phyloP scores from a whole-genome alignment of 1,284 basidiomycete species.

The Meira miltonrushii region DNA sequence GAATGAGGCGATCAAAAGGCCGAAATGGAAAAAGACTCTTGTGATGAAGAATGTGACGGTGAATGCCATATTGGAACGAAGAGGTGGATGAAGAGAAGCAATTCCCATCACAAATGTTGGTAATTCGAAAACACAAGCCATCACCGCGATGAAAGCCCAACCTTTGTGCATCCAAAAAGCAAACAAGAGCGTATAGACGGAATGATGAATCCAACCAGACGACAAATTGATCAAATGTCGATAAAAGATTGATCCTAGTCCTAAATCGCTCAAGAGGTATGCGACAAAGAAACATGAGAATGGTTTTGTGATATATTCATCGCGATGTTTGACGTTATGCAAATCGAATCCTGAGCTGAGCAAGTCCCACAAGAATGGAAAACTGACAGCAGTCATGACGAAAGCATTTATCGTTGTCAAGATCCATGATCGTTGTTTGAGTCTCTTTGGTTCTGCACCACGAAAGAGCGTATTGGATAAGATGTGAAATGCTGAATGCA shows the following conservation, averaged over 20 bases:
- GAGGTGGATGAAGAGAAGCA: constrained; percentile 36
- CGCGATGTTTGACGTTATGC: constrained; percentile 26
- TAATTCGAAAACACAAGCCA: constrained; percentile 44
- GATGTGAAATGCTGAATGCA: constrained; percentile 39
- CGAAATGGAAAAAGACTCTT: constrained; percentile 44
- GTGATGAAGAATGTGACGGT: constrained; percentile 46
- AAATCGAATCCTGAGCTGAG: constrained; percentile 36
- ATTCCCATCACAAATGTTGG: constrained; percentile 50
- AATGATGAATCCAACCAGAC: constrained; percentile 49
- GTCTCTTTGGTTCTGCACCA: constrained; percentile 31
- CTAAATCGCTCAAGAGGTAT: constrained; percentile 44
- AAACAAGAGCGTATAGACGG: constrained; percentile 41
- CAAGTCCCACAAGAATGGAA: constrained; percentile 44
- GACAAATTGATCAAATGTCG: constrained; percentile 46
- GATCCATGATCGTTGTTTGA: constrained; percentile 50
- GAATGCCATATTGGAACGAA: constrained; percentile 50
- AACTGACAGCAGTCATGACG: constrained; percentile 36
- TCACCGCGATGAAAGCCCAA: constrained; percentile 39
- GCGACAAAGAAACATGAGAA: constrained; percentile 45
- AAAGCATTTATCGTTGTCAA: constrained; percentile 46
- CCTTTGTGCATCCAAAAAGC: constrained; percentile 38
- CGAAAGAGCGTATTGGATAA: constrained; percentile 30
- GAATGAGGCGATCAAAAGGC: constrained; percentile 28
- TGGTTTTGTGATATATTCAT: constrained; percentile 33
- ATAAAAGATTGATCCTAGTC: constrained; percentile 45